Evolutionary conservation across 441 rosid species (phyloP), one percentile per base, ranked within the genome.

Genomic region (Rhodomyrtus psidioides): DNA sequence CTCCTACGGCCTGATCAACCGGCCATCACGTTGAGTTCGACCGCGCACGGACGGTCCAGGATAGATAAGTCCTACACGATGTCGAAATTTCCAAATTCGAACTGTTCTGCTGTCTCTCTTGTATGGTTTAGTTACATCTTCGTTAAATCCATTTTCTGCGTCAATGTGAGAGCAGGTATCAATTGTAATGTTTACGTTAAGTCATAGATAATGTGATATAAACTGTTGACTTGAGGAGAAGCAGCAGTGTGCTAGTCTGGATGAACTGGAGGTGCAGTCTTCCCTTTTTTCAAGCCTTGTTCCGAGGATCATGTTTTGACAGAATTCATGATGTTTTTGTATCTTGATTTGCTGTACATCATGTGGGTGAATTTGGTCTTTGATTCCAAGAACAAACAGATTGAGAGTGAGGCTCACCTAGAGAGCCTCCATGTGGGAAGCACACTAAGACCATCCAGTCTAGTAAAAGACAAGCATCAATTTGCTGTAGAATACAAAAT

Each of bases 1-100:
- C 54, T 86, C 93, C 46, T 93, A 91, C 49, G 90, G 88, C 88
- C 84, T 92, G 83, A 90, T 94, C 46, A 88, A 84, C 79, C 93
- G 89, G 26, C 91, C 84, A 44, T 86, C 88, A 49, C 89, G 84
- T 74, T 55, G 87, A 81, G 23, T 6, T 34, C 39, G 3, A 39
- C 15, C 4, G 4, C 14, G 14, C 46, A 28, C 14, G 14, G 3
- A 34, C 46, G 2, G 26, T 42, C 15, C 24, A 13, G 46, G 49
- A 34, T 42, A 54, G 86, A 55, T 54, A 76, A 85, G 86, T 44
- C 26, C 49, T 34, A 34, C 79, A 65, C 12, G 49, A 34, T 19
- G 79, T 65, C 13, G 49, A 65, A 65, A 65, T 34, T 65, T 65
- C 49, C n/a, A 34, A 10, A 34, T 34, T 34, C n/a, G 2, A 65